These are phyloP conservation scores for Neurospora pannonica DNA, from an alignment of 495 filamentous ascomycete genomes.

Conservation along the genomic window DNA sequence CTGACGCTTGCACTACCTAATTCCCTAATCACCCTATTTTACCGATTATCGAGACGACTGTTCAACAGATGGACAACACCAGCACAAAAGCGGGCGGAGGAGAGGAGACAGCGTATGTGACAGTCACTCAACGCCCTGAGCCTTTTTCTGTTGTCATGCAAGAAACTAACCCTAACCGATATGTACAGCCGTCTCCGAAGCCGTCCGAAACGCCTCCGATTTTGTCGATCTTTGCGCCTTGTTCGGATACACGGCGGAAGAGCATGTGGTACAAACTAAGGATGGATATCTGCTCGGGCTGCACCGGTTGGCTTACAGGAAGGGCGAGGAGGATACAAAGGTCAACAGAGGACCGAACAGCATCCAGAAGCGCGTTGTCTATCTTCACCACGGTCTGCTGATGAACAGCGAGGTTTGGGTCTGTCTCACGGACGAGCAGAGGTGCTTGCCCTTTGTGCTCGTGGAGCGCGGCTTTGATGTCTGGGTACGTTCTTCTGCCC, in stretches of 20 bases:
- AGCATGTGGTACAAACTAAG: conserved; percentile 87
- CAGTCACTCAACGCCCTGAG: not conserved
- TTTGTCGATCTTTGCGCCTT: conserved; percentile 86
- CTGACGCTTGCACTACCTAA: conserved; percentile 83
- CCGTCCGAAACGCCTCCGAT: conserved; percentile 63
- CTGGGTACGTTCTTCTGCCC: conserved; percentile 51
- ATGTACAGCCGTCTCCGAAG: conserved; percentile 36
- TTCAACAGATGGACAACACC: conserved; percentile 73
- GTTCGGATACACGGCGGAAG: conserved; percentile 85
- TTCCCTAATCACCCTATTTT: conserved; percentile 72
- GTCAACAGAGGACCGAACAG: conserved; percentile 67
- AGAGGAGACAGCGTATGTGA: conserved; percentile 43
- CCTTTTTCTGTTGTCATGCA: not conserved
- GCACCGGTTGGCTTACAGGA: conserved; percentile 74
- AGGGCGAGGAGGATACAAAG: conserved; percentile 62
- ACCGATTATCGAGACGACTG: conserved; percentile 65
- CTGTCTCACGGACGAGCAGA: conserved; percentile 75
- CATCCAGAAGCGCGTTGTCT: conserved; percentile 75
- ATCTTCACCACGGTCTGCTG: conserved; percentile 89
- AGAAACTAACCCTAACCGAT: not conserved
- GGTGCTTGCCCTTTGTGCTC: conserved; percentile 78
- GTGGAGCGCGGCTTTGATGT: conserved; percentile 94
- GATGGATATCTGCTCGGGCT: conserved; percentile 92
- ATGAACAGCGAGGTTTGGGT: conserved; percentile 99
- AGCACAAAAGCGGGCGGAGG: conserved; percentile 53